Base-by-base conservation (phyloP, 1,284 basidiomycete species). In the Cutaneotrichosporon sp. region DNA sequence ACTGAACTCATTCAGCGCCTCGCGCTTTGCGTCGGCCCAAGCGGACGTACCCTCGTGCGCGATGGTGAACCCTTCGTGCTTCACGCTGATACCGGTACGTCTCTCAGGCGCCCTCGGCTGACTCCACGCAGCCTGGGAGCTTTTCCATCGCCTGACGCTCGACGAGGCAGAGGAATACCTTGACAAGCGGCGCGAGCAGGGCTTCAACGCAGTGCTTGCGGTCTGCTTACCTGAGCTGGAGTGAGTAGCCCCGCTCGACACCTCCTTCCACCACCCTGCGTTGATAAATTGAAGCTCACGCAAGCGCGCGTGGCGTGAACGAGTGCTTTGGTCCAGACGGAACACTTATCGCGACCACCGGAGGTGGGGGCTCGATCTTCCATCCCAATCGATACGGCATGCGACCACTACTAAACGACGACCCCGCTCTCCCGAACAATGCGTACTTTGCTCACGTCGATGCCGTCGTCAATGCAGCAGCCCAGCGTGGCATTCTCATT, bases 81-180 rank as follows among this genome's bases (percentile, higher is more conserved):
- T 5, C 29, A 31, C 14, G 29, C 29, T 31, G 29, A 31, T 5
- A 31, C 29, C 14, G 29, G 29, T 31, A 12, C 27, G 27, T 29
- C 27, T 12, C 12, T 29, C 27, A 6, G 7, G 6, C 27, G 27
- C 7, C 27, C 12, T 29, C 12, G 27, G 27, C 27, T 29, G 7
- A 7, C 27, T 29, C 9, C 60, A 64, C 41, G 62, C 61, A 1
- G 62, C 62, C n/a, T 64, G 62, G 62, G 61, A 64, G 52, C 50
- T 62, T 20, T 50, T 56, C 29, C 59, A 59, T 33, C 49, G 61
- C 14, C 50, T 62, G 14, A 46, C 52, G 27, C 47, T 44, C 35
- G 37, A 22, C n/a, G 61, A 64, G 44, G 61, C 57, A 2, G 48
- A 53, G 42, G 9, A 39, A 17, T 64, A 59, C 35, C 45, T 64